Conservation (phyloP, 2,329 filamentous ascomycete genomes). For the Xylaria sp. region DNA sequence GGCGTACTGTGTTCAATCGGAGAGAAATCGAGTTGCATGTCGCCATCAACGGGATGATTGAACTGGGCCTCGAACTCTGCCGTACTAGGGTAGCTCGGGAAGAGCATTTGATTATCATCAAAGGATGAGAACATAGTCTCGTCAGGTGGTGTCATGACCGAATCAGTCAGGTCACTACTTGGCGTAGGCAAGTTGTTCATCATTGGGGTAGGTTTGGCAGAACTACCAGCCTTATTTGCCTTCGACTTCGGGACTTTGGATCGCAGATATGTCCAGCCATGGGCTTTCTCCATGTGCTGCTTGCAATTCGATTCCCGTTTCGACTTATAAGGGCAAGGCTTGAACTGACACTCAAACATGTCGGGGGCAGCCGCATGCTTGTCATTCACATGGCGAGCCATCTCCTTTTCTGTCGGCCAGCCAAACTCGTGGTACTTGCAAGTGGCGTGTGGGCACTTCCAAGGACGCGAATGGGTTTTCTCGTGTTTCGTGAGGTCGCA, state of each 20-base stretch:
- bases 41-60: slow-evolving; percentile 37
- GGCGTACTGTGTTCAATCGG: slow-evolving; percentile 48
- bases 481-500: slow-evolving; percentile 97
- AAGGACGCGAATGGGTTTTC: slow-evolving; percentile 94
- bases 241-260: slow-evolving; percentile 79
- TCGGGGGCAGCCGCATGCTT: slow-evolving; percentile 79
- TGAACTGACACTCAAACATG: slow-evolving; percentile 77
- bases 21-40: slow-evolving; percentile 38
- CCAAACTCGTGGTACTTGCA: slow-evolving; percentile 90
- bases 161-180: slow-evolving; percentile 50
- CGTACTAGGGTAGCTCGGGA: slow-evolving; percentile 45
- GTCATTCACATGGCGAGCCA: slow-evolving; percentile 92
- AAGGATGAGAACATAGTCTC: slow-evolving; percentile 37
- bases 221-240: slow-evolving; percentile 41
- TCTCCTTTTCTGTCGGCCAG: slow-evolving; percentile 97
- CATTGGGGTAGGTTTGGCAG: slow-evolving; percentile 51
- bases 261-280: slow-evolving; percentile 83
- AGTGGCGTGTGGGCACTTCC: slow-evolving; percentile 76
- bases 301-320: slow-evolving; percentile 97
- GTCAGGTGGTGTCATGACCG: slow-evolving; percentile 53
- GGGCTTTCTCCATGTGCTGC: slow-evolving; percentile 97
- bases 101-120: slow-evolving; percentile 35
- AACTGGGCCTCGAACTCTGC: slow-evolving; percentile 43
- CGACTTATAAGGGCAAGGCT: slow-evolving; percentile 84
- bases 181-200: slow-evolving; percentile 60